Conservation (phyloP, 805 yeast species). For the Yamadazyma kitorensis region DNA sequence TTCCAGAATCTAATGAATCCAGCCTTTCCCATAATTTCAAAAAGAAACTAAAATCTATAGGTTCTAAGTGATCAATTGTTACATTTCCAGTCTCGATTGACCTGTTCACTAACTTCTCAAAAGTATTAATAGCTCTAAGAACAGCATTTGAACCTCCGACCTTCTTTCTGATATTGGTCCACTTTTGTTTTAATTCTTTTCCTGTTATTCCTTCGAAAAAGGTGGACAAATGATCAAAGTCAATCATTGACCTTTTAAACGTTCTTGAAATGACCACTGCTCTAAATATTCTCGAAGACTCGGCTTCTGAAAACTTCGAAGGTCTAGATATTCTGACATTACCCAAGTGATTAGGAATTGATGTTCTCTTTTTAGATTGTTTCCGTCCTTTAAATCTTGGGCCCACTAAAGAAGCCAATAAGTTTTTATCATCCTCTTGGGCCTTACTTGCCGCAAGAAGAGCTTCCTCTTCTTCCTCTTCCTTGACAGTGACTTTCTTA, state of each 20-base stretch:
- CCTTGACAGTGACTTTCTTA: slow-evolving; percentile 1
- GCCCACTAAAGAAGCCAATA: background rate
- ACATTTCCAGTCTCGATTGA: slow-evolving; percentile 58
- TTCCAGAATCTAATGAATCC: slow-evolving; percentile 37
- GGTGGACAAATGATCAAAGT: slow-evolving; percentile 59
- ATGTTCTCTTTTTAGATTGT: slow-evolving; percentile 9
- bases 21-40: slow-evolving; percentile 64
- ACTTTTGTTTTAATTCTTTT: slow-evolving; percentile 53
- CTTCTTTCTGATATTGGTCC: slow-evolving; percentile 64
- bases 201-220: slow-evolving; percentile 43
- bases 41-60: slow-evolving; percentile 48
- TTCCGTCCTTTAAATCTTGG: no score
- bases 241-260: slow-evolving; percentile 52
- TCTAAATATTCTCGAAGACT: slow-evolving; percentile 56
- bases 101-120: slow-evolving; percentile 62
- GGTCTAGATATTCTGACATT: slow-evolving; percentile 14
- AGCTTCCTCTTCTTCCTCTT: slow-evolving; percentile 3
- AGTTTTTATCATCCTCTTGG: background rate
- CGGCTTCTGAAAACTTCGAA: slow-evolving; percentile 36
- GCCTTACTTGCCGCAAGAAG: slow-evolving; percentile 2
- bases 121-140: slow-evolving; percentile 53
- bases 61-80: slow-evolving; percentile 45
- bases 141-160: slow-evolving; percentile 52
- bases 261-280: slow-evolving; percentile 68
- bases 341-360: no score